Evolutionary conservation across 2,329 filamentous ascomycete species (phyloP), one percentile per base, ranked within the genome.

Genomic region (Trichoderma sp.): DNA sequence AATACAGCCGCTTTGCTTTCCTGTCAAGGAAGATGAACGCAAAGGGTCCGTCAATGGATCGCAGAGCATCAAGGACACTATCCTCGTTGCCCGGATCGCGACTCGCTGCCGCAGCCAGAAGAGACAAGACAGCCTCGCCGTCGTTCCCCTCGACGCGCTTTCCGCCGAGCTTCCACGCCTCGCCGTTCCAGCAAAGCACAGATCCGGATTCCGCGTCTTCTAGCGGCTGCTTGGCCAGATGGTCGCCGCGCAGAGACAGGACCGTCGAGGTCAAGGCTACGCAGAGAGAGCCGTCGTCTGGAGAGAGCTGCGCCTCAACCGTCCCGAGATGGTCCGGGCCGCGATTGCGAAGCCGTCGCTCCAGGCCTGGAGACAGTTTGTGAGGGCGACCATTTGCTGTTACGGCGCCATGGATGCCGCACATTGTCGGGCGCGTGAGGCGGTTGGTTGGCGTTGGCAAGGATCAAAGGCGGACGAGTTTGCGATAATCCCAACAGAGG

Each of bases 141-240:
- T 99, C 95, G 73, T 97, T 97, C 65, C 88, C 90, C 6, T 72
- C 66, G n/a, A 97, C 80, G 1, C 75, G 71, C 10, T 82, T 71
- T 41, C 82, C 83, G 9, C 77, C 78, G 57, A 96, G 82, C 65
- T 85, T 89, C 95, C 95, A 99, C 1, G 93, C 94, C 75, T 99
- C 95, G 50, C 95, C 95, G 73, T 99, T 99, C 95, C 95, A 99
- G 82, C 94, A 97, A 2, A 99, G 82, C 0, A 91, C 80, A 1
- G 89, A 92, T 4, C 83, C 82, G 0, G 83, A 83, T 0, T 71
- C 68, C 3, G 73, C 44, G 69, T 90, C 85, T 48, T 83, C 76
- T 4, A 96, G 83, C 2, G 95, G 95, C 75, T 98, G 95, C 41
- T 78, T 74, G 7, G 88, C 86, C 57, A 95, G 74, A 67, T 85